Evolutionary conservation across 2,329 filamentous ascomycete genomes (phyloP).

Genomic region (Beauveria varroae): DNA sequence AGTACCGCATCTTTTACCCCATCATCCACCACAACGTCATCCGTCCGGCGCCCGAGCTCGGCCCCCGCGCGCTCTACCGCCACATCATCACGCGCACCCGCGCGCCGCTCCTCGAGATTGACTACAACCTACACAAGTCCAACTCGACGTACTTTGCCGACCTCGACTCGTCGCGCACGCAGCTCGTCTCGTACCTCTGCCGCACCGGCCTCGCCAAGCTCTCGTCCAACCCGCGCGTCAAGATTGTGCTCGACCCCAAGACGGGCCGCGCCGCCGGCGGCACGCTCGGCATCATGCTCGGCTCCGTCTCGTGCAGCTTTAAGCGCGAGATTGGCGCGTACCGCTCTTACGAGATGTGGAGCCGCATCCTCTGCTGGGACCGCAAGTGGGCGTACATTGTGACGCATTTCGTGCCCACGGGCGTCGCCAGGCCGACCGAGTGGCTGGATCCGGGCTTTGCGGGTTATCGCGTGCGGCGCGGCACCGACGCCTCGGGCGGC

Average conservation of each 20-base stretch:
- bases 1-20: conserved; percentile 53
- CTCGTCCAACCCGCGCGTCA: conserved; percentile 39
- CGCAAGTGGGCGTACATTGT: conserved; percentile 75
- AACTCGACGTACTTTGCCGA: conserved; percentile 84
- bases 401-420: conserved; percentile 63
- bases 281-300: conserved; percentile 57
- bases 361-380: conserved; percentile 65
- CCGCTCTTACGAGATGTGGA: conserved; percentile 66
- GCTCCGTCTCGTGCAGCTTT: conserved; percentile 67
- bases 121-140: conserved; percentile 80
- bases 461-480: conserved; percentile 32
- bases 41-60: conserved; percentile 39
- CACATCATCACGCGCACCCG: conserved; percentile 60
- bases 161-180: conserved; percentile 74
- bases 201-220: conserved; percentile 49
- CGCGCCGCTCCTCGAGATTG: conserved; percentile 67
- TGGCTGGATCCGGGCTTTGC: conserved; percentile 44
- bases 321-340: conserved; percentile 65
- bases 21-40: conserved; percentile 47
- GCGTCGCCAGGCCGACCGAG: conserved; percentile 45
- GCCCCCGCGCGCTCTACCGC: conserved; percentile 62
- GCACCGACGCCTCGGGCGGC: conserved; percentile 29
- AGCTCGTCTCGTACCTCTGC: conserved; percentile 65
- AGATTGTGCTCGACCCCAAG: conserved; percentile 43
- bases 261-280: conserved; percentile 44